Evolutionary conservation across 768 basidiomycete genomes (phyloP).

Genomic region (Naganishia vaughanmartiniae): DNA sequence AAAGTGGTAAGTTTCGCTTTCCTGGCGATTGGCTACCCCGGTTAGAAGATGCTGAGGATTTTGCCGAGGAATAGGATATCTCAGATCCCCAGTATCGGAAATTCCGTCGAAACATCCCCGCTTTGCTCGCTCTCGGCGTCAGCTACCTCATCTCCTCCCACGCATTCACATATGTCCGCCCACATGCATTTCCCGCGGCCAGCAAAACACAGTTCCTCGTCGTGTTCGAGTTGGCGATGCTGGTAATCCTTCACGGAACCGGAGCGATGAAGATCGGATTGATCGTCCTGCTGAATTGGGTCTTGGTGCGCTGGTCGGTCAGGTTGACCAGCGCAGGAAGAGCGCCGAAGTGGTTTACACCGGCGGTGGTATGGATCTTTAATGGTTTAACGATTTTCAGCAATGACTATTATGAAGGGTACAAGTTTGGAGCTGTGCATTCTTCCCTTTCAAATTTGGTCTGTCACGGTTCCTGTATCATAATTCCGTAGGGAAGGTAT

Average conservation of each 20-base stretch:
- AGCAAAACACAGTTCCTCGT: slow-evolving; percentile 29
- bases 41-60: neutral
- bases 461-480: slow-evolving; percentile 41
- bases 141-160: slow-evolving; percentile 68
- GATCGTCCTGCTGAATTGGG: slow-evolving; percentile 63
- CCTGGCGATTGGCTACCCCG: neutral
- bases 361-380: slow-evolving; percentile 66
- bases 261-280: slow-evolving; percentile 72
- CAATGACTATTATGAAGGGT: slow-evolving; percentile 75
- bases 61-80: slow-evolving; percentile 65
- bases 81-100: slow-evolving; percentile 86
- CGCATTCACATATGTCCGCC: slow-evolving; percentile 44
- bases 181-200: slow-evolving; percentile 10
- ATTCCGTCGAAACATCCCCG: slow-evolving; percentile 75
- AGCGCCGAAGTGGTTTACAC: slow-evolving; percentile 32
- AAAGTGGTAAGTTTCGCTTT: slow-evolving; percentile 62
- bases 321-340: slow-evolving; percentile 56
- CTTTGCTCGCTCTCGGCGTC: slow-evolving; percentile 59
- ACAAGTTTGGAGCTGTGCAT: slow-evolving; percentile 62
- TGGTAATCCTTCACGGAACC: slow-evolving; percentile 74
- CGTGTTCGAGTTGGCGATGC: slow-evolving; percentile 55
- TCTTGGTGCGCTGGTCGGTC: slow-evolving; percentile 51
- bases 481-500: neutral
- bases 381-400: slow-evolving; percentile 70
- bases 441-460: slow-evolving; percentile 64